Conservation (phyloP, 805 yeast species). For the Saturnispora sanitii region DNA sequence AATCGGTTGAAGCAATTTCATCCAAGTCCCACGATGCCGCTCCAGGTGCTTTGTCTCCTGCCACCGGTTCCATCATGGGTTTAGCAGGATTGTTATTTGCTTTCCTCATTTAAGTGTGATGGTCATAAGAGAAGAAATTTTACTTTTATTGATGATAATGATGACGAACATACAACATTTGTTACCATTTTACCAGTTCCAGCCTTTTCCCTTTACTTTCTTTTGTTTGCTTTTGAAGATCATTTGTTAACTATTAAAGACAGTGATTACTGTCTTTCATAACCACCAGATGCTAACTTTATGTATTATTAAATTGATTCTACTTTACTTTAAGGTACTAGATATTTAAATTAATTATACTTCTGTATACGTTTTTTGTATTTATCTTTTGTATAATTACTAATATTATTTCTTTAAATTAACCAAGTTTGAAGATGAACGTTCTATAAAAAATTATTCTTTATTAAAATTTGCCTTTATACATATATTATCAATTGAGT, state of each 20-base stretch:
- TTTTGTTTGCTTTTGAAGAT: neutral
- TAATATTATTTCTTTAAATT: neutral
- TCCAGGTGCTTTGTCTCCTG: conserved; percentile 24
- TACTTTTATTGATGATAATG: conserved; percentile 2
- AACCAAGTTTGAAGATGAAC: too few species aligned
- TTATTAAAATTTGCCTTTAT: too few species aligned
- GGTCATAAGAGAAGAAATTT: neutral
- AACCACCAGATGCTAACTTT: neutral
- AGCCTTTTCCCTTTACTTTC: neutral
- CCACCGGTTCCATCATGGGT: conserved; percentile 26
- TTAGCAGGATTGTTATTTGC: conserved; percentile 30
- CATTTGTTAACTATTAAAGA: neutral
- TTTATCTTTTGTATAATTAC: neutral
- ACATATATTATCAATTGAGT: conserved; percentile 7
- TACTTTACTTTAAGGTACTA: too few species aligned
- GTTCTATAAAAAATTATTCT: too few species aligned
- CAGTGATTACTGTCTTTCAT: too few species aligned
- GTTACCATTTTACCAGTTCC: too few species aligned
- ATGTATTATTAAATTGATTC: neutral
- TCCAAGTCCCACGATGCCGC: conserved; percentile 19
- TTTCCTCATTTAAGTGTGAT: conserved; percentile 24
- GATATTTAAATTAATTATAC: too few species aligned
- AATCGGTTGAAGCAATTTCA: conserved; percentile 10
- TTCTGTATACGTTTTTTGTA: too few species aligned
- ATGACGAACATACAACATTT: too few species aligned